Conservation (phyloP, 768 basidiomycete genomes). For the Leccinum incarnatum region DNA sequence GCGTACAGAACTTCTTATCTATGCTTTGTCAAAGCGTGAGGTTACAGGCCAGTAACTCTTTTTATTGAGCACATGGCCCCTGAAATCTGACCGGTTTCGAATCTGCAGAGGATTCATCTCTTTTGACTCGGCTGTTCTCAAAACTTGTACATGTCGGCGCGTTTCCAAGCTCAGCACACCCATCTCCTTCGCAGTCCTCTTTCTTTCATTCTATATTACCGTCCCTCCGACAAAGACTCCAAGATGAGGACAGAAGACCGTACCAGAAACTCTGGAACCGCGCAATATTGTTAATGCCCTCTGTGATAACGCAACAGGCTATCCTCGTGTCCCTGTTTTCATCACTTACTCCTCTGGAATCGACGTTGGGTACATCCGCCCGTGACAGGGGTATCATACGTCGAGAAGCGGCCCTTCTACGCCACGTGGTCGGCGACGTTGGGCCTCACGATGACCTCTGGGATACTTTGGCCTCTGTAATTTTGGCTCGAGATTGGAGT, state of each 20-base stretch:
- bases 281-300: constrained; percentile 46
- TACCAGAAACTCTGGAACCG: constrained; percentile 54
- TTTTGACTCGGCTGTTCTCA: constrained; percentile 51
- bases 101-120: constrained; percentile 31
- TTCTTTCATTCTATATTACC: constrained; percentile 60
- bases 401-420: constrained; percentile 54
- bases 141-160: constrained; percentile 69
- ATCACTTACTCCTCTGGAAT: constrained; percentile 36
- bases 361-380: constrained; percentile 31
- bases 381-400: constrained; percentile 44
- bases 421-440: constrained; percentile 51
- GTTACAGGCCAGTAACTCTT: constrained; percentile 42
- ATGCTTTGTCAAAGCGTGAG: constrained; percentile 37
- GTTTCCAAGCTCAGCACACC: constrained; percentile 53
- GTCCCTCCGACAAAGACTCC: constrained; percentile 43
- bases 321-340: constrained; percentile 59
- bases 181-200: constrained; percentile 60
- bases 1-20: constrained; percentile 52
- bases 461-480: constrained; percentile 44
- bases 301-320: constrained; percentile 51
- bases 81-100: constrained; percentile 29
- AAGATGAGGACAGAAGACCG: constrained; percentile 13
- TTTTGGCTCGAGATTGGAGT: constrained; percentile 58
- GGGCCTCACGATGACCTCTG: constrained; percentile 47
- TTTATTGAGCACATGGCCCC: background rate